These are phyloP conservation scores for Arabidopsis suecica DNA, from an alignment of 345 rosid genomes.

Conservation along the genomic window DNA sequence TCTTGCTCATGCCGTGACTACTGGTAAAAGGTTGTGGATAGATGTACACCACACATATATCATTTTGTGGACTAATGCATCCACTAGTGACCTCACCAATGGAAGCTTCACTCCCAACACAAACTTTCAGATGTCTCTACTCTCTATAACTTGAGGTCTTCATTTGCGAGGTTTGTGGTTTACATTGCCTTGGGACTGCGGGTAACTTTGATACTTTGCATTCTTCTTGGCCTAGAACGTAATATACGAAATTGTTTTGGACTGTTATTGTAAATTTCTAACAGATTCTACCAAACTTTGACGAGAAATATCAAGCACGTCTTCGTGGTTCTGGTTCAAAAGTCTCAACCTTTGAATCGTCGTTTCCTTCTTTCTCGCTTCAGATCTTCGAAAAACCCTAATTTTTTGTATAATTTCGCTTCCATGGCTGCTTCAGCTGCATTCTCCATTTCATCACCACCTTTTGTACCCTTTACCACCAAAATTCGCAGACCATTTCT, in stretches of 20 bases:
- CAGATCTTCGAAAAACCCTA: slow-evolving; percentile 34
- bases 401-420: not conserved
- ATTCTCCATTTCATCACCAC: slow-evolving; percentile 49
- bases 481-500: slow-evolving; percentile 45
- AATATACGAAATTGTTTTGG: slow-evolving; percentile 11
- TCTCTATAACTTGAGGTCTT: slow-evolving; percentile 16
- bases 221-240: not conserved
- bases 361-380: slow-evolving; percentile 17
- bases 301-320: slow-evolving; percentile 30
- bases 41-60: not conserved
- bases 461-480: slow-evolving; percentile 49
- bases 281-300: slow-evolving; percentile 30
- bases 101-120: slow-evolving; percentile 12
- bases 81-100: not conserved
- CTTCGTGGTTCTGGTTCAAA: slow-evolving; percentile 40
- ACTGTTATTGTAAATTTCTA: slow-evolving; percentile 14
- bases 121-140: slow-evolving; percentile 1
- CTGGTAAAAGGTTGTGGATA: slow-evolving; percentile 48
- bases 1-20: slow-evolving; percentile 67
- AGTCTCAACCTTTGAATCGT: slow-evolving; percentile 42
- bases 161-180: slow-evolving; percentile 36
- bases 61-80: not conserved
- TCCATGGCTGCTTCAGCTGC: slow-evolving; percentile 55
- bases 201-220: not conserved
- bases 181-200: not conserved